Evolutionary conservation across 352 stramenopile species (phyloP), one percentile per base, ranked within the genome.

Genomic region (Globisporangium camurandrum): DNA sequence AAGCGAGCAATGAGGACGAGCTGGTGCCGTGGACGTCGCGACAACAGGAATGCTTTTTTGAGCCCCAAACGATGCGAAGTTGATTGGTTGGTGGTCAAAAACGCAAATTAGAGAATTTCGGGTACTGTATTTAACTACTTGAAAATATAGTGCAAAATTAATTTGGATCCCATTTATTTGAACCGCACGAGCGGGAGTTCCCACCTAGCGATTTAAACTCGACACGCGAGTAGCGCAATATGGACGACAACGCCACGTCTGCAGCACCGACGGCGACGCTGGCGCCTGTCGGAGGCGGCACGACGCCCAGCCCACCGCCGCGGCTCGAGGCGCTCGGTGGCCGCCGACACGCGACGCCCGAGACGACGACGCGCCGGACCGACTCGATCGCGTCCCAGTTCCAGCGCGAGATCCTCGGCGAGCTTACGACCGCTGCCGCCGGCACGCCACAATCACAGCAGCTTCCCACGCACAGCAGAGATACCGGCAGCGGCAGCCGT

Each of bases 351-450:
- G 49, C 47, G 20, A 51, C 63, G 42, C 63, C 73, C 48, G n/a
- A n/a, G n/a, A n/a, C n/a, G n/a, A 50, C 42, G 20, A 24, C 43
- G 17, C 41, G 51, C n/a, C 60, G 56, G 16, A 45, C 58, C 31
- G 76, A 84, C 22, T 83, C 65, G 26, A 67, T 86, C 51, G 75
- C 69, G 8, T 72, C 65, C 42, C 67, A 78, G 54, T 59, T 85
- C 38, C 76, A 85, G 67, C 71, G 71, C 33, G 71, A 85, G 61
- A 79, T 88, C 27, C 56, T 86, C 45, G 61, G 62, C 39, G 60
- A 73, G 19, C 39, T 54, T 6, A 49, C 47, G 2, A 24, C 36
- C 1, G 10, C 40, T 11, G 23, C 27, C 34, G 27, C 16, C 23
- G 6, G 30, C 9, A 30, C 38, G 17, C n/a, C 22, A 9, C 47